Conservation (phyloP, 768 basidiomycete species). For the Psilocybe cubensis region DNA sequence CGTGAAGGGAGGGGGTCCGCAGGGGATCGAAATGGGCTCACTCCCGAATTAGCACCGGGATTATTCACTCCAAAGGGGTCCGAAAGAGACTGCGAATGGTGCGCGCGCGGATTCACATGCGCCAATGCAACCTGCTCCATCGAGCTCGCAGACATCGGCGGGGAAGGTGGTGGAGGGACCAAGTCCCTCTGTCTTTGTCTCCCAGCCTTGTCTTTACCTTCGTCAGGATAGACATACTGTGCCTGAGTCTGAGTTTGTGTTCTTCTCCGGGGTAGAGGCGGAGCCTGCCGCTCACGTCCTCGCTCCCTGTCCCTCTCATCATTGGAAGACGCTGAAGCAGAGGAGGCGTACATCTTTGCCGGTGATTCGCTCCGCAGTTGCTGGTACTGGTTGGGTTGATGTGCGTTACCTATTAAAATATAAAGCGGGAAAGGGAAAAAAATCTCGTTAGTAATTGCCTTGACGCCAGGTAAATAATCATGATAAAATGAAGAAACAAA, state of each 20-base stretch:
- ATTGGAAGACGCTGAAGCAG: constrained; percentile 13
- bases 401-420: too few species aligned
- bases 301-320: not conserved
- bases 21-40: too few species aligned
- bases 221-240: constrained; percentile 6
- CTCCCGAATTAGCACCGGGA: too few species aligned
- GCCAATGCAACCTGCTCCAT: constrained; percentile 52
- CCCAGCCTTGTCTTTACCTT: not conserved
- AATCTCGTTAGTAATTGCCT: too few species aligned
- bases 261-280: constrained; percentile 37
- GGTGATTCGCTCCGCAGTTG: not conserved
- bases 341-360: constrained; percentile 10
- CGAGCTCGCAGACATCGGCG: constrained; percentile 46
- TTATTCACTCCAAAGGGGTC: not conserved
- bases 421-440: too few species aligned
- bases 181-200: constrained; percentile 12
- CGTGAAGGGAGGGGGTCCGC: too few species aligned
- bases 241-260: constrained; percentile 7
- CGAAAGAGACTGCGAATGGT: not conserved
- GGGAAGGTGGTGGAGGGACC: constrained; percentile 40
- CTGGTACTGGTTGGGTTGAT: not conserved
- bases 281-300: constrained; percentile 9
- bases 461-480: too few species aligned
- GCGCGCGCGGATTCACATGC: constrained; percentile 3
- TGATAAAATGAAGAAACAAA: too few species aligned